Conservation (phyloP, 2,329 filamentous ascomycete species). For the Dothiorella sarmentorum region DNA sequence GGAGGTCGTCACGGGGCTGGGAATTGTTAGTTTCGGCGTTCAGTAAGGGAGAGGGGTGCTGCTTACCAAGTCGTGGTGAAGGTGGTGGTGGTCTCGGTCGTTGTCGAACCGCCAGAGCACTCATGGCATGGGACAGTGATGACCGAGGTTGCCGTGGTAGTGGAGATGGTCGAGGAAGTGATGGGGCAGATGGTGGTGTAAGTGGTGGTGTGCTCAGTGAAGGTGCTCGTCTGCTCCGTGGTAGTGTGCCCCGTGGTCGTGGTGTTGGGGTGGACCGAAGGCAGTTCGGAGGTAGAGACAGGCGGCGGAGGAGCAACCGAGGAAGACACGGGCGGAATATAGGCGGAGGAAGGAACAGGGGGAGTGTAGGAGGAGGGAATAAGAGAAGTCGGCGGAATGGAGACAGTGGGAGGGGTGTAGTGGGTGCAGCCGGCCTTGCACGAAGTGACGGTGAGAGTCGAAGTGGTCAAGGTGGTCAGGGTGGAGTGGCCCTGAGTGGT, state of each 20-base stretch:
- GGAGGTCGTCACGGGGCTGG: slow-evolving; percentile 7
- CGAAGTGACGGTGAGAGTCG: slow-evolving; percentile 19
- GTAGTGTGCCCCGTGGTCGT: background rate
- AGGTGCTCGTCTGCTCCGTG: slow-evolving; percentile 1
- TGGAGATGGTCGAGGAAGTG: slow-evolving; percentile 20
- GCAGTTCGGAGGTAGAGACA: background rate
- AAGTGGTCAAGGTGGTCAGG: slow-evolving; percentile 15
- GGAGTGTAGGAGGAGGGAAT: background rate
- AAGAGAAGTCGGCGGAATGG: background rate
- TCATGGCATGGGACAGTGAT: slow-evolving; percentile 10
- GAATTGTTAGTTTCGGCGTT: slow-evolving; percentile 10
- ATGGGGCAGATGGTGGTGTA: slow-evolving; percentile 22
- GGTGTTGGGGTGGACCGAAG: slow-evolving; percentile 2
- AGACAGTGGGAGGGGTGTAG: background rate
- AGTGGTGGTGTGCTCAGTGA: slow-evolving; percentile 5
- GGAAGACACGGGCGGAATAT: background rate
- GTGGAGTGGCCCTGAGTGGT: slow-evolving; percentile 19
- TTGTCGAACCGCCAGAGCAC: slow-evolving; percentile 10
- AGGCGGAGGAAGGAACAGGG: background rate
- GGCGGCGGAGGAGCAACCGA: background rate
- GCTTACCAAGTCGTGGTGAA: slow-evolving; percentile 5
- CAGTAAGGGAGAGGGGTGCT: background rate
- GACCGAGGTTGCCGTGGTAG: slow-evolving; percentile 17
- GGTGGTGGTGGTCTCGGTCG: background rate
- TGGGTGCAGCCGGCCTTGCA: slow-evolving; percentile 16